Conservation (phyloP, 352 stramenopile species). For the Globisporangium okanoganense region DNA sequence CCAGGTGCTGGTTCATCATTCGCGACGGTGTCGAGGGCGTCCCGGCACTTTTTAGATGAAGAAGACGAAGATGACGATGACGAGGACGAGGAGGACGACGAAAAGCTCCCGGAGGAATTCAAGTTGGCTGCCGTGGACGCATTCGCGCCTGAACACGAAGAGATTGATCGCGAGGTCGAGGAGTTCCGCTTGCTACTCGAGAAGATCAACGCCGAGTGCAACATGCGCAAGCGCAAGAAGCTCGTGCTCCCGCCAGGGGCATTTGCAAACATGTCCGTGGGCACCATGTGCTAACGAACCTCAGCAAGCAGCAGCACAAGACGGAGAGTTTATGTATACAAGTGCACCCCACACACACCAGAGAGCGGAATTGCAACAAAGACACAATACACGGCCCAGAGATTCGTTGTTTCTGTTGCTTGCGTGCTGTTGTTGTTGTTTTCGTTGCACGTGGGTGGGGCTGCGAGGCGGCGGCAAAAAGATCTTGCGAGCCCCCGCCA, state of each 20-base stretch:
- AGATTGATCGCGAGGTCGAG: conserved; percentile 74
- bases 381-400: background rate
- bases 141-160: conserved; percentile 37
- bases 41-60: conserved; percentile 7
- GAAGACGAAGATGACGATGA: conserved; percentile 10
- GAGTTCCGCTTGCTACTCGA: conserved; percentile 67
- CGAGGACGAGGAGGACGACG: conserved; percentile 3
- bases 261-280: conserved; percentile 29
- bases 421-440: too few species aligned
- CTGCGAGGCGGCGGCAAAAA: background rate
- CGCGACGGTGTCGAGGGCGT: background rate
- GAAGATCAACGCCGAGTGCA: conserved; percentile 61
- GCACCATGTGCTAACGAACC: conserved; percentile 8
- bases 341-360: background rate
- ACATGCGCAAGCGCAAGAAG: conserved; percentile 55
- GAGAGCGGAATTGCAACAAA: background rate
- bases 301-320: background rate
- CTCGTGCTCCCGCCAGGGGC: conserved; percentile 65
- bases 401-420: background rate
- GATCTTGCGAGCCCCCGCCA: conserved; percentile 3
- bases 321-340: background rate
- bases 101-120: conserved; percentile 12
- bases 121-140: conserved; percentile 16
- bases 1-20: background rate
- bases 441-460: too few species aligned